Base-by-base conservation (phyloP, 1,284 basidiomycete species). In the Boletus semigastroideus region DNA sequence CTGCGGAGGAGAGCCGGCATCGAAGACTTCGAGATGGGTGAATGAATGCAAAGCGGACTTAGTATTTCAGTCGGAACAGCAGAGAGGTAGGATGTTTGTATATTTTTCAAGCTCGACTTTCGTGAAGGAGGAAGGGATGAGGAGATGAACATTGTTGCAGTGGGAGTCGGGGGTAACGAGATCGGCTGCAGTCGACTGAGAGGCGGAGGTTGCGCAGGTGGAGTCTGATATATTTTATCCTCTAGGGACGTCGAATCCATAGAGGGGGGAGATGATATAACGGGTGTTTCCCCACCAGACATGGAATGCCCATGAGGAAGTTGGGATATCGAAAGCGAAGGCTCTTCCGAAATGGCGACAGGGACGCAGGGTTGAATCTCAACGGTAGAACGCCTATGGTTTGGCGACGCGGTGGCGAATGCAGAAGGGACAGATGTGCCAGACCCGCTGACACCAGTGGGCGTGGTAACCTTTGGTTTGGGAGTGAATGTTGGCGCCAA, bases 1-100 rank as follows among this genome's bases (percentile, higher is more conserved):
- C 47, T 55, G 30, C 65, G 66, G 25, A 54, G 11, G 8, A 62
- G 41, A 16, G 48, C 16, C 1, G 66, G 51, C 2, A 64, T 56
- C 31, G 63, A 58, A 2, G 46, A 59, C 36, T 45, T 59, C 14
- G 60, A 59, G 38, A 53, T 55, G 0, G 73, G 77, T 5, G 78
- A 72, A 5, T 71, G 63, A 6, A 80, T 57, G 42, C 69, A 60
- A 5, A 82, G 61, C 10, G 79, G 79, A 45, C 80, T 82, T 22
- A 82, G 58, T 38, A 77, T 72, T 51, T 74, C 79, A n/a, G 68
- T 66, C 27, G 57, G 56, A 44, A 37, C 62, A 19, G 66, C 58
- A 13, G 63, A 56, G n/a, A 71, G 41, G 1, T 52, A 52, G 9
- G 68, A 61, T 0, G 72, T 72, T 39, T 71, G 69, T 46, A 75